These are phyloP conservation scores for Suillus hirtellus DNA, from an alignment of 768 basidiomycete species.

Conservation along the genomic window DNA sequence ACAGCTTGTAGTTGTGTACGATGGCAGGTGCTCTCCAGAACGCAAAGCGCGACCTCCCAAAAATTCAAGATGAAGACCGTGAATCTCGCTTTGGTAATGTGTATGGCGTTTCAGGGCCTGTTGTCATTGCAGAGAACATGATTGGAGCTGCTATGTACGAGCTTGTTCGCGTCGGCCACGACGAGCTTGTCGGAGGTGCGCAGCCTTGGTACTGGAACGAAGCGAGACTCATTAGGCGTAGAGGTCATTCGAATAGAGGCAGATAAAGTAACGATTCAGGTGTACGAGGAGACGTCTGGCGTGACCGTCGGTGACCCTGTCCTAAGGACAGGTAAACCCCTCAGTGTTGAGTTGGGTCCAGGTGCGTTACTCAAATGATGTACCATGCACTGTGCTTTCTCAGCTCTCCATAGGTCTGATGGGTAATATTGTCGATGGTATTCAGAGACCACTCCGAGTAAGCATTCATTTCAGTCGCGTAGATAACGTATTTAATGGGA, in stretches of 20 bases:
- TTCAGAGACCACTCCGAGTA: slow-evolving; percentile 89
- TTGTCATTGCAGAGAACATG: slow-evolving; percentile 97
- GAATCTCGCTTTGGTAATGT: slow-evolving; percentile 88
- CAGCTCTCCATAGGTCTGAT: slow-evolving; percentile 69
- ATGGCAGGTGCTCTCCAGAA: slow-evolving; percentile 96
- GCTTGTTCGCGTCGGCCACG: slow-evolving; percentile 96
- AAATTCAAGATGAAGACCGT: slow-evolving; percentile 86
- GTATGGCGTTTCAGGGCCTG: slow-evolving; percentile 96
- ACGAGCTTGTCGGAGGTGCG: slow-evolving; percentile 95
- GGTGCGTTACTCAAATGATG: slow-evolving; percentile 48
- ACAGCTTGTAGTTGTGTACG: slow-evolving; percentile 23
- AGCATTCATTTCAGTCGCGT: slow-evolving; percentile 28
- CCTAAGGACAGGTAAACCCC: slow-evolving; percentile 93
- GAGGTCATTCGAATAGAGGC: slow-evolving; percentile 99
- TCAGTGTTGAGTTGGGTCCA: slow-evolving; percentile 96
- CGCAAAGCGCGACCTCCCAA: slow-evolving; percentile 83
- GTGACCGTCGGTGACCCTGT: slow-evolving; percentile 99
- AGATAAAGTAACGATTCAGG: slow-evolving; percentile 98
- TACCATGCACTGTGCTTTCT: slow-evolving; percentile 5
- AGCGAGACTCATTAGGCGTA: slow-evolving; percentile 34
- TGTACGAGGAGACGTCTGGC: slow-evolving; percentile 99
- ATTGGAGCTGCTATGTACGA: slow-evolving; percentile 96
- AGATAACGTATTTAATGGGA: slow-evolving; percentile 11
- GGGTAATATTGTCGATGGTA: slow-evolving; percentile 99
- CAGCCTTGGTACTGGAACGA: slow-evolving; percentile 11